phyloP scores from a whole-genome alignment of 257 asterid species.

The Ballota nigra region DNA sequence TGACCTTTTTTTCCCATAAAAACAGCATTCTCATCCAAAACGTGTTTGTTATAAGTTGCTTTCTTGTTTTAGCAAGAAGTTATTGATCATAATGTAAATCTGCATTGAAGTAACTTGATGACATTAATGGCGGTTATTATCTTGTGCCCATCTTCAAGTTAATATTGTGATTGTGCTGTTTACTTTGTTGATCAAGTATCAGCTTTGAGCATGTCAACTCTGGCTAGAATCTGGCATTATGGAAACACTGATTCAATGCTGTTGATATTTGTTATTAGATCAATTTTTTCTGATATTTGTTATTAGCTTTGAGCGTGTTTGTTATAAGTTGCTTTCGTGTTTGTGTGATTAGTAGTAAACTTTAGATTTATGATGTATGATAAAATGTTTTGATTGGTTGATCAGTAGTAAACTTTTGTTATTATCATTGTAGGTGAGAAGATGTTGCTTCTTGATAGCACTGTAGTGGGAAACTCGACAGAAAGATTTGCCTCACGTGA shows the following conservation, averaged over 20 bases:
- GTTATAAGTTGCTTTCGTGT: no score
- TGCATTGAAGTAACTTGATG: not conserved
- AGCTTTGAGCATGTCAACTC: not conserved
- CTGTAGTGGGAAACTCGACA: conserved; percentile 42
- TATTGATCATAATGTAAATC: not conserved
- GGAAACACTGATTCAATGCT: not conserved
- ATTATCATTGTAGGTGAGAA: conserved; percentile 46
- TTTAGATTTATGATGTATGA: not conserved
- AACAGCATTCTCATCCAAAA: not conserved
- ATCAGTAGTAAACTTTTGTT: not conserved
- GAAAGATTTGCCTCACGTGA: conserved; percentile 74
- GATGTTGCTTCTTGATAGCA: conserved; percentile 35
- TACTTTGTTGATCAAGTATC: not conserved
- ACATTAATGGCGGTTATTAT: not conserved
- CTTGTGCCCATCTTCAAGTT: not conserved
- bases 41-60: conserved; percentile 3
- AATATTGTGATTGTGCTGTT: not conserved
- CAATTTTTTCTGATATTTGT: not conserved
- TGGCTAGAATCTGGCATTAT: conserved; percentile 4
- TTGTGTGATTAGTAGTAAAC: conserved; percentile 1
- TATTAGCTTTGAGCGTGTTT: no score
- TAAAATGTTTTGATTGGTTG: not conserved
- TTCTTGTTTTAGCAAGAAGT: conserved; percentile 11
- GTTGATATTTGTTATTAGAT: conserved; percentile 8
- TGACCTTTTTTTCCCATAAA: not conserved